These are phyloP conservation scores for Guadua angustifolia DNA, from an alignment of 176 grass and related monocot genomes.

Conservation along the genomic window DNA sequence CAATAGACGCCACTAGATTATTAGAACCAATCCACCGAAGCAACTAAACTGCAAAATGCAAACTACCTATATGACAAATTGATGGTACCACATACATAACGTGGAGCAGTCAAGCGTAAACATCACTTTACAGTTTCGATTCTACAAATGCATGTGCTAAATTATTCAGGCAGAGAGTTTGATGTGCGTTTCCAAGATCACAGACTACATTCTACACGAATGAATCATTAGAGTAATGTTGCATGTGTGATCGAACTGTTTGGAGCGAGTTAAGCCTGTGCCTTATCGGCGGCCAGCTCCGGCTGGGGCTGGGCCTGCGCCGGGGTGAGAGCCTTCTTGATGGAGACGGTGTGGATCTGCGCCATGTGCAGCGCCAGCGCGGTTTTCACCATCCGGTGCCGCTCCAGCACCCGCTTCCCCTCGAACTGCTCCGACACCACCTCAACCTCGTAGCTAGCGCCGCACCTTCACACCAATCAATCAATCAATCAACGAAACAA, in stretches of 20 bases:
- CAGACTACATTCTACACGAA: not conserved
- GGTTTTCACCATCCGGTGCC: constrained; percentile 91
- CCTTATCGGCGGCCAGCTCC: constrained; percentile 46
- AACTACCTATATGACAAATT: not conserved
- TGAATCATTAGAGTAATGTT: not conserved
- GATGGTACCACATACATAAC: not conserved
- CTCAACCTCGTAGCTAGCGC: constrained; percentile 87
- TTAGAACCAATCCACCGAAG: not conserved
- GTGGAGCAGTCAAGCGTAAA: not conserved
- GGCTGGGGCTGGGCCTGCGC: constrained; percentile 69
- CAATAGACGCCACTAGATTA: not conserved
- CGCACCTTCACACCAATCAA: constrained; percentile 61
- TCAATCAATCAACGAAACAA: not conserved
- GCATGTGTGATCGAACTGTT: constrained; percentile 26
- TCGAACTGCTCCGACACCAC: constrained; percentile 94
- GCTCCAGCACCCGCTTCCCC: constrained; percentile 90
- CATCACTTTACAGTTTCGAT: not conserved
- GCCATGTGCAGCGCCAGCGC: constrained; percentile 84
- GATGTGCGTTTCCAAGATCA: not conserved
- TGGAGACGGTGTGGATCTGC: constrained; percentile 92
- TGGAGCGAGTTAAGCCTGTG: constrained; percentile 38
- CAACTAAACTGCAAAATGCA: not conserved
- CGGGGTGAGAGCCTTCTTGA: constrained; percentile 94
- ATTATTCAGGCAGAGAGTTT: constrained; percentile 49
- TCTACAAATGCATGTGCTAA: constrained; percentile 1